These are phyloP conservation scores for Lentinula detonsa DNA, from an alignment of 768 basidiomycete genomes.

Conservation along the genomic window DNA sequence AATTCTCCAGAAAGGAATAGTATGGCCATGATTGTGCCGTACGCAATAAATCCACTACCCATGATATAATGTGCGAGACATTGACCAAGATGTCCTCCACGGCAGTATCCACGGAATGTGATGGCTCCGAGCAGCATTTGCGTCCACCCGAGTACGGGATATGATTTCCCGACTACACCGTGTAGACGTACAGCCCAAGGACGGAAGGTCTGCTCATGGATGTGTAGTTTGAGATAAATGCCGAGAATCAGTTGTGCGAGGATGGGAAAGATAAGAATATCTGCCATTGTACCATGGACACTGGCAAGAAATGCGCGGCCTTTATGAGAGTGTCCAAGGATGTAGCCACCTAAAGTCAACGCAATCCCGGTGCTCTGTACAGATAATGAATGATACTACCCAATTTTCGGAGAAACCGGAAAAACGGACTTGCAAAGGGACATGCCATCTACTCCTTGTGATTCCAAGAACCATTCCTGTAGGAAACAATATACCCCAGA, in stretches of 20 bases:
- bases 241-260: conserved; percentile 64
- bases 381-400: background rate
- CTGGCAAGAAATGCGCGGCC: conserved; percentile 74
- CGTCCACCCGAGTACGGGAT: conserved; percentile 82
- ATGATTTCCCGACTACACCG: conserved; percentile 75
- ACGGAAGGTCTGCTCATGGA: conserved; percentile 70
- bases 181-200: conserved; percentile 68
- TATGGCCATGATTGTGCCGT: conserved; percentile 76
- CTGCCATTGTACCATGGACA: conserved; percentile 66
- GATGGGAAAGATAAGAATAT: conserved; percentile 61
- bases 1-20: conserved; percentile 70
- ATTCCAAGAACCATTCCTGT: conserved; percentile 75
- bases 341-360: conserved; percentile 65
- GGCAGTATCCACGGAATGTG: conserved; percentile 71
- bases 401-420: background rate
- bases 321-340: conserved; percentile 82
- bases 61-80: conserved; percentile 88
- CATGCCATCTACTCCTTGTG: conserved; percentile 83
- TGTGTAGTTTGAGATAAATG: conserved; percentile 88
- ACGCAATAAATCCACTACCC: conserved; percentile 89
- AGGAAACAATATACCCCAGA: conserved; percentile 88
- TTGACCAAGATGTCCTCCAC: conserved; percentile 72
- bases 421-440: conserved; percentile 71
- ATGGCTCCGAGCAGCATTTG: conserved; percentile 87
- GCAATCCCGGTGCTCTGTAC: conserved; percentile 57